Evolutionary conservation across 2,329 filamentous ascomycete species (phyloP), one percentile per base, ranked within the genome.

Genomic region (Cladosporium halotolerans): DNA sequence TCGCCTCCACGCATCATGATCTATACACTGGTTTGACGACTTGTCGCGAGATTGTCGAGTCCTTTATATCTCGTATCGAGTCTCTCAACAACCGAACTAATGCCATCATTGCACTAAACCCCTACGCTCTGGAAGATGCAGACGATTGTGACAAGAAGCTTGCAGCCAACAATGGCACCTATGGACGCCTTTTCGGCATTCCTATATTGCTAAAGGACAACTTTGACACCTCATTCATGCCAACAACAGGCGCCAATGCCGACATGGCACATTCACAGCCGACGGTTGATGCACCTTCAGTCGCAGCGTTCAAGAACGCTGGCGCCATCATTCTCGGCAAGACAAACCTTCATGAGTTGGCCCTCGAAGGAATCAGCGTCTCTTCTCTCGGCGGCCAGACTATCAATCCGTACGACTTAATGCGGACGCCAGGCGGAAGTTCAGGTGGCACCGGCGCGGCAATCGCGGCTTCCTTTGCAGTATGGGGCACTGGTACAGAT

Each of bases 181-280:
- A 57, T 28, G 77, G 74, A 1, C 62, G 73, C 1, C 69, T 86
- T 1, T 81, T 85, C 63, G 83, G 82, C 62, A 72, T 86, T 14
- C 82, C 83, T 0, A 66, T 84, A 10, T 62, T 86, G 4, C 67
- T 85, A 5, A 86, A 86, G 64, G 83, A 86, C 66, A 86, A 84
- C 61, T 83, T 77, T 62, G 77, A 83, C 52, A 79, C 79, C 0
- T 58, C 65, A 0, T 73, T 75, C 16, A 76, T 82, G 66, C 75
- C 75, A 41, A 85, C 82, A 1, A 85, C 81, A 0, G 81, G 77
- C 0, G 79, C 75, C 4, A 77, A 72, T 55, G 60, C 75, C 7
- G 77, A 73, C 4, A 68, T 86, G 8, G 73, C 73, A 32, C 61
- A 70, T 2, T 77, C 76, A 18, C 68, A 65, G 50, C 80, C 75